A percentile compares a stretch with the other conserved stretches of the same genome.
These are phyloP conservation scores for Solanum chmielewskii DNA, from an alignment of 257 asterid genomes.

Conservation along the genomic window DNA sequence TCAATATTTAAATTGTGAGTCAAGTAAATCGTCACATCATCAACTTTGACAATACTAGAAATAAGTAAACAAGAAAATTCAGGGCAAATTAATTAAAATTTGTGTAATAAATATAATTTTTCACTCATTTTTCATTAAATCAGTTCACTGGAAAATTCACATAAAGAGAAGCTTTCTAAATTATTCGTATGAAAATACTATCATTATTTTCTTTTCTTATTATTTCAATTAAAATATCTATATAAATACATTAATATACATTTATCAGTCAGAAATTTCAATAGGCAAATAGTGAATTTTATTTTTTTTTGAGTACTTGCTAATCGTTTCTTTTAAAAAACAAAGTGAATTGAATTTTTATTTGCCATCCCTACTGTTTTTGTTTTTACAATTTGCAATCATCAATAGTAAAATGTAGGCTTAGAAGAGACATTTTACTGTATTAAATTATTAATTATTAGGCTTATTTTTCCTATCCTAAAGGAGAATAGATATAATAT, in stretches of 20 bases:
- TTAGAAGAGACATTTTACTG: neutral
- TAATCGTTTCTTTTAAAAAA: neutral
- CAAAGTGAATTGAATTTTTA: neutral
- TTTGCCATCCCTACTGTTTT: neutral
- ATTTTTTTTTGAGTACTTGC: too few relatives aligned
- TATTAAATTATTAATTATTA: neutral
- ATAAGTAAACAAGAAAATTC: too few relatives aligned
- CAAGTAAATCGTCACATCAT: neutral
- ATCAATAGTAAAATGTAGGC: neutral
- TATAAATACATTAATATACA: too few relatives aligned
- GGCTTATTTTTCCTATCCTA: neutral
- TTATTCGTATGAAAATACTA: neutral
- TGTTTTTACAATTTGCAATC: neutral
- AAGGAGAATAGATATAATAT: neutral
- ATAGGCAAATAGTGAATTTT: too few relatives aligned
- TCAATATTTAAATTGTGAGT: neutral
- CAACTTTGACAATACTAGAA: neutral
- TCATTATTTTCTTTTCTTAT: neutral
- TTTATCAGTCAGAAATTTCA: too few relatives aligned
- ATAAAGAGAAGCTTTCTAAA: too few relatives aligned
- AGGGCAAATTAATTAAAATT: accelerated
- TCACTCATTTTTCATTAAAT: too few relatives aligned
- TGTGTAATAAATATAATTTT: too few relatives aligned
- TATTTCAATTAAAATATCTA: neutral
- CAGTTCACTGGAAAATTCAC: neutral